phyloP scores from a whole-genome alignment of 2,329 filamentous ascomycete genomes.

The Xylaria polymorpha region DNA sequence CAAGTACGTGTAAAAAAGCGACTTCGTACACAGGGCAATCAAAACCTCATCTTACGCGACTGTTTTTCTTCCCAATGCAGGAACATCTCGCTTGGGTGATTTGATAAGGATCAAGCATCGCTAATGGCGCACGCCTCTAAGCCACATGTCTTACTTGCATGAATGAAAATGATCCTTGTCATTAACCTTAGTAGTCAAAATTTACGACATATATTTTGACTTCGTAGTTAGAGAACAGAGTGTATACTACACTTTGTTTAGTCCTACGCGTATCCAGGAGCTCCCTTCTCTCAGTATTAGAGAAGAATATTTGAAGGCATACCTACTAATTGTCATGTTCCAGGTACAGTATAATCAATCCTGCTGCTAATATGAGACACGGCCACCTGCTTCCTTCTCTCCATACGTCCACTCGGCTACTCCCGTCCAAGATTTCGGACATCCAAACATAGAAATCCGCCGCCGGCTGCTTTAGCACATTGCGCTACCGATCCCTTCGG shows the following conservation, averaged over 20 bases:
- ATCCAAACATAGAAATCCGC: conserved; percentile 40
- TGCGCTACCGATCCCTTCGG: conserved; percentile 24
- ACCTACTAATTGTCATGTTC: neutral
- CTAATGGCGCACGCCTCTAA: conserved; percentile 28
- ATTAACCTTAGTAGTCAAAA: neutral
- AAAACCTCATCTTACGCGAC: neutral
- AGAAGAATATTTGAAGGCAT: neutral
- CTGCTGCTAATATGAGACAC: conserved; percentile 10
- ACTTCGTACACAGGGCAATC: neutral
- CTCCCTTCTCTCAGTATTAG: neutral
- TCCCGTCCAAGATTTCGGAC: conserved; percentile 35
- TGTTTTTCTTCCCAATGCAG: conserved; percentile 25
- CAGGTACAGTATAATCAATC: neutral
- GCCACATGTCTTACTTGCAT: conserved; percentile 35
- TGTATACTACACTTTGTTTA: neutral
- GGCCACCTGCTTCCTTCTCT: conserved; percentile 3
- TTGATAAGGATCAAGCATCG: conserved; percentile 23
- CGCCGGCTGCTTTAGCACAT: conserved; percentile 6
- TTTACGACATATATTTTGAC: conserved; percentile 1
- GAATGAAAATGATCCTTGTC: conserved; percentile 19
- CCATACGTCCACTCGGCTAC: conserved; percentile 27
- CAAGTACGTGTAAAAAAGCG: neutral
- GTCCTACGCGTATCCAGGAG: neutral
- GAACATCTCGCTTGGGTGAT: conserved; percentile 28
- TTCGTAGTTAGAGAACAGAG: conserved; percentile 1